phyloP scores from a whole-genome alignment of 768 basidiomycete genomes.

The Boletus pseudo-olivaceus region DNA sequence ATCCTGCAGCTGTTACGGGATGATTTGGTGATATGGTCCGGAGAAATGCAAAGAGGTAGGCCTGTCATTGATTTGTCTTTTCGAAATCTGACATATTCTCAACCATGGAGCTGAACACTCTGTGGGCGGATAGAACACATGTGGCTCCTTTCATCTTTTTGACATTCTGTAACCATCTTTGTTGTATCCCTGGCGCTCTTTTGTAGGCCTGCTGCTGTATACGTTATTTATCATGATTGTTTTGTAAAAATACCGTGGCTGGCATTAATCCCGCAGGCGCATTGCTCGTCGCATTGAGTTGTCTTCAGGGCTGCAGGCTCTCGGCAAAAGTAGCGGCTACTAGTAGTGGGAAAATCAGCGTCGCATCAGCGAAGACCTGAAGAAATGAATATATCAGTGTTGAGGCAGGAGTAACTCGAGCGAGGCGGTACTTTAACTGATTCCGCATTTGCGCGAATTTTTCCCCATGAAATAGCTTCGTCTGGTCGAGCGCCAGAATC shows the following conservation, averaged over 20 bases:
- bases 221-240: slow-evolving; percentile 11
- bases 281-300: neutral
- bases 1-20: slow-evolving; percentile 81
- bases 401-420: neutral
- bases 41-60: slow-evolving; percentile 56
- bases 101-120: slow-evolving; percentile 24
- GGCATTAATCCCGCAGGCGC: neutral
- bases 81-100: slow-evolving; percentile 12
- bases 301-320: slow-evolving; percentile 19
- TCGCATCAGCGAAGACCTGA: slow-evolving; percentile 91
- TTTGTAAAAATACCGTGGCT: neutral
- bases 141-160: neutral
- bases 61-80: neutral
- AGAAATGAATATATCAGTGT: slow-evolving; percentile 2
- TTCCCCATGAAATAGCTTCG: slow-evolving; percentile 98
- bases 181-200: neutral
- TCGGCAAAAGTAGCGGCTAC: slow-evolving; percentile 93
- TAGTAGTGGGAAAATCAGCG: slow-evolving; percentile 90
- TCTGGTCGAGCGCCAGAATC: slow-evolving; percentile 97
- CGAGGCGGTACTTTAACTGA: slow-evolving; percentile 63
- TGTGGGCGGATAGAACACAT: slow-evolving; percentile 11
- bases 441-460: slow-evolving; percentile 84
- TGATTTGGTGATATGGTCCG: slow-evolving; percentile 83
- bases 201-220: slow-evolving; percentile 4
- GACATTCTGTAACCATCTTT: neutral